These are phyloP conservation scores for Podospora didyma DNA, from an alignment of 495 filamentous ascomycete genomes.

Conservation along the genomic window DNA sequence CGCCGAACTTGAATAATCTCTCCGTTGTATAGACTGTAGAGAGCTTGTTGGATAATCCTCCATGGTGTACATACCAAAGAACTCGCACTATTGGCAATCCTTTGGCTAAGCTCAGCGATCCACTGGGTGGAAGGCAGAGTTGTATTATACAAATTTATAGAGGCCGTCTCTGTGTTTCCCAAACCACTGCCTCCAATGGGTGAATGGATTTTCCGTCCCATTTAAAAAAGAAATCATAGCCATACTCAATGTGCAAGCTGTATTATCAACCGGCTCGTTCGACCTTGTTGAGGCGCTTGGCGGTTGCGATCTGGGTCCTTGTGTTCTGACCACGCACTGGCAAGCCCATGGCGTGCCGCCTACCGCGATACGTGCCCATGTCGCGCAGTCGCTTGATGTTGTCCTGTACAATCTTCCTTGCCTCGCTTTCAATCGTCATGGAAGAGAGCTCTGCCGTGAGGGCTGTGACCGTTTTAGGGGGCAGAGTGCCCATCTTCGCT, in stretches of 20 bases:
- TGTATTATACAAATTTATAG: too few species aligned
- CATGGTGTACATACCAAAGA: neutral
- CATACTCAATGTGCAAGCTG: neutral
- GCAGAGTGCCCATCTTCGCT: conserved; percentile 68
- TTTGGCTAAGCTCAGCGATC: too few species aligned
- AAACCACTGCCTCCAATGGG: too few species aligned
- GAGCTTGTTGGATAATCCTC: too few species aligned
- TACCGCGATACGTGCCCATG: conserved; percentile 86
- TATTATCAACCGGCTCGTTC: conserved; percentile 54
- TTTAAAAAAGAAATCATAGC: neutral
- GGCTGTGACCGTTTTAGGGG: conserved; percentile 66
- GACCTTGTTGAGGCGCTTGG: conserved; percentile 74
- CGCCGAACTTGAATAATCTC: too few species aligned
- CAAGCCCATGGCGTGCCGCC: conserved; percentile 83
- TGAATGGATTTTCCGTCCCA: neutral
- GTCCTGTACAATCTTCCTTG: conserved; percentile 68
- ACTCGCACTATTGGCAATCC: neutral
- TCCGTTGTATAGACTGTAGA: neutral
- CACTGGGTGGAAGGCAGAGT: too few species aligned
- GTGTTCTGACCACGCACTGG: conserved; percentile 87
- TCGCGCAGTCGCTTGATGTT: conserved; percentile 85
- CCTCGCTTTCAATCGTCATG: conserved; percentile 93
- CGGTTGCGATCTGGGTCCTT: conserved; percentile 74
- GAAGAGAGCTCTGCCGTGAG: conserved; percentile 79
- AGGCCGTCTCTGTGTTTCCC: too few species aligned